These are phyloP conservation scores for Leptodermis oblonga DNA, from an alignment of 257 asterid species.

Conservation along the genomic window DNA sequence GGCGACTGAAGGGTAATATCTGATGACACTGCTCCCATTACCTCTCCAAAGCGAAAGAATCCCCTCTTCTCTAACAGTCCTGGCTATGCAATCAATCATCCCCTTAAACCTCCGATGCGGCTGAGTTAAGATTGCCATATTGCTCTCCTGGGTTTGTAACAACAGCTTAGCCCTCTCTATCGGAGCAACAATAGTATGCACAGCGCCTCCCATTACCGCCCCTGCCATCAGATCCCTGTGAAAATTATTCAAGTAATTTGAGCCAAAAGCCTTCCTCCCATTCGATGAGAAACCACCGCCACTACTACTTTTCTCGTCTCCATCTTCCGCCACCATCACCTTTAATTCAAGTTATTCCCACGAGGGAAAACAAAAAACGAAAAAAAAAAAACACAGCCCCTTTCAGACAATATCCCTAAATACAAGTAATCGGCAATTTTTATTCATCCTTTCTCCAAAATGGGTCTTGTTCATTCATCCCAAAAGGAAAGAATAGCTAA, in stretches of 20 bases:
- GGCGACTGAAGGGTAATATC: conserved; percentile 97
- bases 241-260: conserved; percentile 53
- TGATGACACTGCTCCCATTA: conserved; percentile 89
- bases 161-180: conserved; percentile 92
- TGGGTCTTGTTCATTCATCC: not conserved
- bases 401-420: not conserved
- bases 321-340: conserved; percentile 36
- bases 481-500: not conserved
- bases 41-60: conserved; percentile 93
- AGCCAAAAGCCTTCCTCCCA: not conserved
- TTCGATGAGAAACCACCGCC: conserved; percentile 2
- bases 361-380: too few species aligned
- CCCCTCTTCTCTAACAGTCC: conserved; percentile 84
- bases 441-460: not conserved
- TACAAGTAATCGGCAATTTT: not conserved
- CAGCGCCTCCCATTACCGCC: conserved; percentile 93
- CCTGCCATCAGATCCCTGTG: conserved; percentile 87
- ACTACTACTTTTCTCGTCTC: conserved; percentile 26
- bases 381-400: conserved; percentile 1
- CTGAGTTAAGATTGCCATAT: conserved; percentile 63
- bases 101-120: conserved; percentile 86
- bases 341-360: not conserved
- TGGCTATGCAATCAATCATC: conserved; percentile 79
- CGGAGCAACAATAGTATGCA: conserved; percentile 97
- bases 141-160: conserved; percentile 98